Conservation (phyloP, 352 stramenopile genomes). For the Globisporangium paroecandrum region DNA sequence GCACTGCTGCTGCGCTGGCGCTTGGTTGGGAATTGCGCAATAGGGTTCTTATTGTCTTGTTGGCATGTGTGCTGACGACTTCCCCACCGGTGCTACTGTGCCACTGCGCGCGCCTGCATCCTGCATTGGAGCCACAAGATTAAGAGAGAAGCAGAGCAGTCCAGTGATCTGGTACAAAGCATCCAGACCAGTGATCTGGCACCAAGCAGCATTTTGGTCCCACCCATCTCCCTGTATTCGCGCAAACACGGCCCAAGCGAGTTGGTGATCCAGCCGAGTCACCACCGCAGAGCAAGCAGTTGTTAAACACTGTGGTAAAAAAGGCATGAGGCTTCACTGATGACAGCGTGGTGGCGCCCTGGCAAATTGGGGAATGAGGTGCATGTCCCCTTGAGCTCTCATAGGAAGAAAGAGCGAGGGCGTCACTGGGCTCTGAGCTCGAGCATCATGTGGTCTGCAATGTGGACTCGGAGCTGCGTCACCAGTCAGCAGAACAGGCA, state of each 20-base stretch:
- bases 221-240: not conserved
- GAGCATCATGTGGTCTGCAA: not conserved
- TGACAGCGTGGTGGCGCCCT: not conserved
- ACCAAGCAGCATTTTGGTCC: not conserved
- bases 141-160: not conserved
- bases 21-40: not conserved
- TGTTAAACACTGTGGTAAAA: not conserved
- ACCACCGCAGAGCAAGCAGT: not conserved
- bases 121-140: not conserved
- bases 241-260: not conserved
- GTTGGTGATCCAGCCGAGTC: slow-evolving; percentile 1
- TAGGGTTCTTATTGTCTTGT: not conserved
- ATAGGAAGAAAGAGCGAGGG: not conserved
- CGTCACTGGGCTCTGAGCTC: not conserved
- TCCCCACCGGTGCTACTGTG: not conserved
- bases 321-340: not conserved
- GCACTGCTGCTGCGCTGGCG: not conserved
- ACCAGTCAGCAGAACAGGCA: not conserved
- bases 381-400: not conserved
- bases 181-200: not conserved
- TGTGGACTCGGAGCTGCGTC: not conserved
- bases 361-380: not conserved
- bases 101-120: too few relatives aligned
- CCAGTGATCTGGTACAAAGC: not conserved
- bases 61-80: not conserved